Evolutionary conservation across 2,329 filamentous ascomycete species (phyloP), one percentile per base, ranked within the genome.

Genomic region (Botryotinia calthae): DNA sequence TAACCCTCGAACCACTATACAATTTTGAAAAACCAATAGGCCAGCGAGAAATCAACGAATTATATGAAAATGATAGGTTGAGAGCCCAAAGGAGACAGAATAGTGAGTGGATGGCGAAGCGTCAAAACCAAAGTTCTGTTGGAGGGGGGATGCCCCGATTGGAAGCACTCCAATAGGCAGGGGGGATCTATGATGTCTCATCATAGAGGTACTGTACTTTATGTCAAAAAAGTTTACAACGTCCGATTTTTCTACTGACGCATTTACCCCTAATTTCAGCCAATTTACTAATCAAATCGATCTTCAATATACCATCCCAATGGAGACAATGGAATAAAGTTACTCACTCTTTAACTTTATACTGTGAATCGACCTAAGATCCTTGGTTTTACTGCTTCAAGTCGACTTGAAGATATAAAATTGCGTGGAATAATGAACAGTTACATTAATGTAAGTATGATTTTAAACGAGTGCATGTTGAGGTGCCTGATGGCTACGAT

Each of bases 11-110:
- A 34, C 37, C 64, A 42, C 25, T 67, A 6, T 67, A 67, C 48
- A 16, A 42, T 40, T 67, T 59, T 34, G 66, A 61, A 22, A 56
- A 67, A n/a, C 64, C 64, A 10, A 42, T 44, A 20, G 66, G 66
- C 20, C 66, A 46, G 6, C 54, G 28, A 18, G 51, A 61, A 44
- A 46, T 69, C 28, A 28, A 69, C 20, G 9, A 46, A 46, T 34
- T 69, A 14, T 22, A 69, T n/a, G 28, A 61, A 44, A 69, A 61
- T 34, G 40, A 69, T 20, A 46, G 66, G 20, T 0, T 56, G 51
- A 69, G 66, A 69, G 66, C 51, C 8, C 37, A 69, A 28, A 61
- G 51, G 4, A 37, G n/a, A 44, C 66, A 61, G 12, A 28, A 69
- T 18, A 61, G 12, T 31, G 20, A 69, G 28, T n/a, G 22, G 28